These are phyloP conservation scores for Gossypium gossypioides DNA, from an alignment of 441 rosid species.

Conservation along the genomic window DNA sequence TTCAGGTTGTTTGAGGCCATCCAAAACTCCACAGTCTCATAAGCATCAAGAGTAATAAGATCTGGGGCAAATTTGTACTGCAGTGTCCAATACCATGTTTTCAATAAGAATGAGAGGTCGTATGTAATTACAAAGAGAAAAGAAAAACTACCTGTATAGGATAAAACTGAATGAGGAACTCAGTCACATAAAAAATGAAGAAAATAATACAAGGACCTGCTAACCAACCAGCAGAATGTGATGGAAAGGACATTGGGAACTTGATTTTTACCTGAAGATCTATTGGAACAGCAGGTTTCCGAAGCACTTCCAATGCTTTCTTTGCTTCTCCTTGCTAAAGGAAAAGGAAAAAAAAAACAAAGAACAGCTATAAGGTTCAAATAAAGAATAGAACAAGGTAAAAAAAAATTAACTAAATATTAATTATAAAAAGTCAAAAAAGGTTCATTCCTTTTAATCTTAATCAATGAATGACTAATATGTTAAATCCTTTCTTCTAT, in stretches of 20 bases:
- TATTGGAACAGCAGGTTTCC: constrained; percentile 70
- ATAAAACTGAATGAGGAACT: neutral
- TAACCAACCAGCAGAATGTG: neutral
- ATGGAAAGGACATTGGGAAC: constrained; percentile 5
- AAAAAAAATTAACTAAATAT: neutral
- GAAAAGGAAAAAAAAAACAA: constrained; percentile 3
- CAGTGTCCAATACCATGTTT: constrained; percentile 21
- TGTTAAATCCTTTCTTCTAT: neutral
- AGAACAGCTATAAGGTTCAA: neutral
- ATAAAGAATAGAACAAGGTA: constrained; percentile 1
- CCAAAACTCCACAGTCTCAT: constrained; percentile 99
- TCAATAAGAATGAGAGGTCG: constrained; percentile 14
- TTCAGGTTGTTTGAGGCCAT: constrained; percentile 78
- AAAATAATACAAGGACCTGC: neutral
- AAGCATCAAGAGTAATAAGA: constrained; percentile 88
- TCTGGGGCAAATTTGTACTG: constrained; percentile 99
- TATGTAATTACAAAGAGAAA: neutral
- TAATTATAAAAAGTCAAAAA: neutral
- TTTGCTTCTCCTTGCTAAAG: constrained; percentile 94
- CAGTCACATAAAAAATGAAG: neutral
- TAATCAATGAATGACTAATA: neutral
- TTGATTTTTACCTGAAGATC: constrained; percentile 71
- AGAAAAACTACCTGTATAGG: constrained; percentile 7
- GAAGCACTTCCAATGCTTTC: constrained; percentile 88
- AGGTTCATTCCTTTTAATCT: neutral